phyloP scores from a whole-genome alignment of 225 moss, liverwort and hornwort genomes.

The Physcomitrium patens region DNA sequence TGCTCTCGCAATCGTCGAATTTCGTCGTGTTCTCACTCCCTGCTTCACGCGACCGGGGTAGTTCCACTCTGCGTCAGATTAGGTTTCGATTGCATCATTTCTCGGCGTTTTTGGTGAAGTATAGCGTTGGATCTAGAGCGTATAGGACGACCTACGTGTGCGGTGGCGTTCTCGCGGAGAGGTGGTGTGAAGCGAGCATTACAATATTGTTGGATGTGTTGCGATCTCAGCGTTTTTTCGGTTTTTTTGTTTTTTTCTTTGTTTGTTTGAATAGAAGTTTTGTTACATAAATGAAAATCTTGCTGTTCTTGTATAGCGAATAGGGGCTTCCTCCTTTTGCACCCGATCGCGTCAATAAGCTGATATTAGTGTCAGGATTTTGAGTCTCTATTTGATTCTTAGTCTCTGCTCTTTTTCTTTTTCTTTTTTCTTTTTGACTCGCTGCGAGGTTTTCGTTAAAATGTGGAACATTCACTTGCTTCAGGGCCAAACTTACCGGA shows the following conservation, averaged over 20 bases:
- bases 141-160: constrained; percentile 21
- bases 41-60: too few species aligned
- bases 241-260: too few species aligned
- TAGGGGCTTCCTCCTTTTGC: neutral
- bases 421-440: neutral
- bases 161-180: neutral
- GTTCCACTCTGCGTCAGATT: too few species aligned
- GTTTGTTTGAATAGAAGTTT: neutral
- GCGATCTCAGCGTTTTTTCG: neutral
- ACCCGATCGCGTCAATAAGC: neutral
- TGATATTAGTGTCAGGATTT: neutral
- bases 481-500: neutral
- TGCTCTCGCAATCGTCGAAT: too few species aligned
- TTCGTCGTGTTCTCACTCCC: too few species aligned
- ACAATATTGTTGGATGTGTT: neutral
- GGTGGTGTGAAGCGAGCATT: constrained; percentile 13
- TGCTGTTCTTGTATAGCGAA: neutral
- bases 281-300: neutral
- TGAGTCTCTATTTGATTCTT: neutral
- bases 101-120: neutral
- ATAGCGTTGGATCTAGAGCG: constrained; percentile 23
- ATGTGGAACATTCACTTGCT: neutral
- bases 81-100: neutral
- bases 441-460: neutral
- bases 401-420: too few species aligned